Conservation (phyloP, 176 grass and related monocot genomes). For the Musa schizocarpa region DNA sequence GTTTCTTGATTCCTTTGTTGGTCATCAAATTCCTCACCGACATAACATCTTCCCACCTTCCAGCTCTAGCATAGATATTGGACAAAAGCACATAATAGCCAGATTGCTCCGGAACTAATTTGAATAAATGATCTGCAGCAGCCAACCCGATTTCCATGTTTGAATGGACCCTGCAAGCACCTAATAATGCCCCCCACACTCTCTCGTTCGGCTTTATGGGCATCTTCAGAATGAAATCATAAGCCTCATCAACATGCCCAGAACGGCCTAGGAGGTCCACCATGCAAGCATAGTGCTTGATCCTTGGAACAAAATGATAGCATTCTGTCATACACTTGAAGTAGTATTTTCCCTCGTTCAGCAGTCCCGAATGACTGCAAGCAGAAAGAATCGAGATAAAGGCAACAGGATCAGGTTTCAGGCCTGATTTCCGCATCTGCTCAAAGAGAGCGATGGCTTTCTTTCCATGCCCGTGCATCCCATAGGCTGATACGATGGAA, state of each 20-base stretch:
- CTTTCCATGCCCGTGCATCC: slow-evolving; percentile 46
- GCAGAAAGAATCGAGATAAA: slow-evolving; percentile 62
- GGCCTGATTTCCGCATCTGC: slow-evolving; percentile 38
- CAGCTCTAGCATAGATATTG: slow-evolving; percentile 77
- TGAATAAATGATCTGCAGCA: slow-evolving; percentile 63
- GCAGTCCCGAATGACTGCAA: slow-evolving; percentile 58
- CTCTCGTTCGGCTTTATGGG: slow-evolving; percentile 56
- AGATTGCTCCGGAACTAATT: slow-evolving; percentile 53
- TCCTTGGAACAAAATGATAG: slow-evolving; percentile 40
- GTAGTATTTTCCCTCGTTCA: slow-evolving; percentile 44
- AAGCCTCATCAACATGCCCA: slow-evolving; percentile 50
- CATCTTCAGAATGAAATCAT: slow-evolving; percentile 65
- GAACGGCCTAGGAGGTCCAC: slow-evolving; percentile 60
- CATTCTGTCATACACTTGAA: slow-evolving; percentile 53
- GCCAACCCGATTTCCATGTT: slow-evolving; percentile 63
- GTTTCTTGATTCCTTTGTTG: slow-evolving; percentile 63
- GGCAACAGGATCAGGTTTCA: slow-evolving; percentile 54
- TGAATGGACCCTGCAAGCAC: slow-evolving; percentile 65
- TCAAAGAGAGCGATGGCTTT: slow-evolving; percentile 57
- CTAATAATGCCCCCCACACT: slow-evolving; percentile 64
- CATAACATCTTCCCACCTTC: slow-evolving; percentile 58
- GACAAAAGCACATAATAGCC: slow-evolving; percentile 74
- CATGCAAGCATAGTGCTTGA: slow-evolving; percentile 73
- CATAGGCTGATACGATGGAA: slow-evolving; percentile 69
- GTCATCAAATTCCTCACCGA: slow-evolving; percentile 57